Percentiles rank a stretch among this genome's conserved stretches.
These are phyloP conservation scores for Fusarium sp. DNA, from an alignment of 2,329 filamentous ascomycete genomes.

Conservation along the genomic window DNA sequence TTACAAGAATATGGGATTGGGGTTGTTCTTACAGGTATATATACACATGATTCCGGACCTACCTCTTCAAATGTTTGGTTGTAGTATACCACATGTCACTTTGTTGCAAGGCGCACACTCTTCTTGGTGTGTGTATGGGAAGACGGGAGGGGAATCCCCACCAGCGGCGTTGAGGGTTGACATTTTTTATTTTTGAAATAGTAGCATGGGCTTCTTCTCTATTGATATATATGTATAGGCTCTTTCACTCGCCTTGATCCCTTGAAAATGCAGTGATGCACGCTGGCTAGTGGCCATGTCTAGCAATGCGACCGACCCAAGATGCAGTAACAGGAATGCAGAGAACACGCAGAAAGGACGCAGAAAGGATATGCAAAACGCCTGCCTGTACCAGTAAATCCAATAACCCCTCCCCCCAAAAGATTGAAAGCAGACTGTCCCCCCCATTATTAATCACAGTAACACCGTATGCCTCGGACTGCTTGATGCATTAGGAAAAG, in stretches of 20 bases:
- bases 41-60: neutral
- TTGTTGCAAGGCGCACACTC: conserved; percentile 2
- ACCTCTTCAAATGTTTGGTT: neutral
- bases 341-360: conserved; percentile 3
- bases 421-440: conserved; percentile 8
- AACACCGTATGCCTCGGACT: neutral
- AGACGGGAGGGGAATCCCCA: conserved; percentile 4
- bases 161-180: conserved; percentile 19
- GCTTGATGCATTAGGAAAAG: conserved; percentile 38
- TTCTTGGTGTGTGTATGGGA: neutral
- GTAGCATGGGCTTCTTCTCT: conserved; percentile 34
- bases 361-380: conserved; percentile 9
- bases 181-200: conserved; percentile 18
- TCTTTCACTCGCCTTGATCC: conserved; percentile 22
- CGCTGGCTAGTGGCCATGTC: conserved; percentile 31
- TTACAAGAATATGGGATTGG: neutral
- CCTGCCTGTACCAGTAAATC: neutral
- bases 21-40: neutral
- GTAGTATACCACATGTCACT: conserved; percentile 12
- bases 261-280: conserved; percentile 39
- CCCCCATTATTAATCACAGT: neutral
- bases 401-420: neutral
- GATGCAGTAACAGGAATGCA: conserved; percentile 11
- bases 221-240: conserved; percentile 24
- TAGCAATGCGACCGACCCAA: conserved; percentile 26